phyloP scores from a whole-genome alignment of 169 alveolate species.

The Perkinsus marinus region DNA sequence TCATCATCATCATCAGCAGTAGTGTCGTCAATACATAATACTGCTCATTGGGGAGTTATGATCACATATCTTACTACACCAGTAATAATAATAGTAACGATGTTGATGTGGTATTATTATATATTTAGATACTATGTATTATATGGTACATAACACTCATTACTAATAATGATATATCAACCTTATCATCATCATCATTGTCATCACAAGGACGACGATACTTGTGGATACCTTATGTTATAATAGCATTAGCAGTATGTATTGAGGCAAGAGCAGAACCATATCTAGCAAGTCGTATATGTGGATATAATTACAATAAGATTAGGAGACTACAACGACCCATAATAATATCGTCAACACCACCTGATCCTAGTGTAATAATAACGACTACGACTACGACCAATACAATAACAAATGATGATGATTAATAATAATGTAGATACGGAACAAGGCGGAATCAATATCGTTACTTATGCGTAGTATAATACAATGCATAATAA shows the following conservation, averaged over 20 bases:
- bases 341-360: neutral
- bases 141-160: neutral
- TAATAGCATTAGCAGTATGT: neutral
- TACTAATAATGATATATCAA: neutral
- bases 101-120: neutral
- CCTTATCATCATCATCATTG: too few relatives aligned
- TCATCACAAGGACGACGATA: too few relatives aligned
- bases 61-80: neutral
- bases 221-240: neutral
- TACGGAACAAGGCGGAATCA: neutral
- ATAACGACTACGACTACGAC: neutral
- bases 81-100: neutral
- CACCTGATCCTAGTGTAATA: neutral
- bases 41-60: neutral
- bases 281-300: neutral
- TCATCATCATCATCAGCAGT: neutral
- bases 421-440: too few relatives aligned
- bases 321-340: neutral
- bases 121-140: neutral
- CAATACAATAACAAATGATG: too few relatives aligned
- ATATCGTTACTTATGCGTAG: neutral
- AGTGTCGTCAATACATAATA: neutral
- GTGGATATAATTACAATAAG: neutral
- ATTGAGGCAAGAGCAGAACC: neutral
- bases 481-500: neutral